phyloP scores from a whole-genome alignment of 2,329 filamentous ascomycete genomes.

The Alternaria sp. region DNA sequence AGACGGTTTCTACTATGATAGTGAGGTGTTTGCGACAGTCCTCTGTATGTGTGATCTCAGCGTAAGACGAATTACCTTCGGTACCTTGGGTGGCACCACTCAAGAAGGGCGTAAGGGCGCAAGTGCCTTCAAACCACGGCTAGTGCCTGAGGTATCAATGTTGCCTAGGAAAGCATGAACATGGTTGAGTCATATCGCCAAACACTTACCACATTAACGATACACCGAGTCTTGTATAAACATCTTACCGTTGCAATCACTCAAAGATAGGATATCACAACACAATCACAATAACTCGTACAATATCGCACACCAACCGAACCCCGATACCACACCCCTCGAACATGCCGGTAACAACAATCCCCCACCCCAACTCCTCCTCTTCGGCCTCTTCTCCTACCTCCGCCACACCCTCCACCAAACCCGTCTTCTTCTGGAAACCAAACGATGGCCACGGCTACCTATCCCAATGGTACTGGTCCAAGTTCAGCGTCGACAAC shows the following conservation, averaged over 20 bases:
- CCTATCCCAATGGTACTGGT: constrained; percentile 70
- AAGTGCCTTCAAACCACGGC: background rate
- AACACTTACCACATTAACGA: background rate
- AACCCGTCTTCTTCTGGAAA: constrained; percentile 41
- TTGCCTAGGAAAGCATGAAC: background rate
- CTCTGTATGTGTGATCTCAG: background rate
- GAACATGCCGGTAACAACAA: background rate
- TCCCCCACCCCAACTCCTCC: background rate
- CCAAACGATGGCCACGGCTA: constrained; percentile 56
- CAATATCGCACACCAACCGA: background rate
- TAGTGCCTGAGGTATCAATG: background rate
- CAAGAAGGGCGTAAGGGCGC: constrained; percentile 5
- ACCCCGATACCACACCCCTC: background rate
- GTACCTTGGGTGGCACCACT: background rate
- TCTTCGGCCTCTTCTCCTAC: background rate
- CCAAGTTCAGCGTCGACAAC: constrained; percentile 53
- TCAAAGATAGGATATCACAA: too few relatives aligned
- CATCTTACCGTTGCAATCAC: too few relatives aligned
- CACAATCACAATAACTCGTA: background rate
- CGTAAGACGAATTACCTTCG: background rate
- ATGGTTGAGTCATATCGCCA: background rate
- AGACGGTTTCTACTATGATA: background rate
- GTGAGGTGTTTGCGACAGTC: background rate
- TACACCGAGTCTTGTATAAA: background rate
- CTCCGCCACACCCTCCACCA: background rate